Percentiles rank a stretch among this genome's conserved stretches.
Conservation (phyloP, 2,329 filamentous ascomycete species). For the Thelonectria discophora region DNA sequence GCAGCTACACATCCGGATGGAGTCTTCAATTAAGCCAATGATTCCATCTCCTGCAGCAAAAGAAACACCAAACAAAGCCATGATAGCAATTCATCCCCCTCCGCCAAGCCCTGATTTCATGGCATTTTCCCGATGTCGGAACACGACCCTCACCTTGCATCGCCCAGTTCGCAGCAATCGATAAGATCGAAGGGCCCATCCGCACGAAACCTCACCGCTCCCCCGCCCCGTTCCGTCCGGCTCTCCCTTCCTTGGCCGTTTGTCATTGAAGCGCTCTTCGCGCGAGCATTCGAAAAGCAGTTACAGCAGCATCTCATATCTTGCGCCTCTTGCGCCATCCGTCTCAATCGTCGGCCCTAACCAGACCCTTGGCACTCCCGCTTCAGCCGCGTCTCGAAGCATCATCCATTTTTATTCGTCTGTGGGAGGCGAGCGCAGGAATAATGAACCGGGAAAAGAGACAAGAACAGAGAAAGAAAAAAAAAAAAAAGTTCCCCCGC, state of each 20-base stretch:
- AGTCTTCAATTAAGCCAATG: too few species aligned
- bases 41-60: too few species aligned
- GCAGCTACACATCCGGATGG: too few species aligned
- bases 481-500: conserved; percentile 11
- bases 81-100: too few species aligned
- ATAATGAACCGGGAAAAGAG: neutral
- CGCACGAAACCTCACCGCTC: neutral
- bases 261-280: conserved; percentile 1
- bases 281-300: conserved; percentile 9
- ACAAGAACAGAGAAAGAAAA: neutral
- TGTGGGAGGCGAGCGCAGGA: neutral
- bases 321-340: conserved; percentile 21
- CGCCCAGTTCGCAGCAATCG: too few species aligned
- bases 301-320: conserved; percentile 5
- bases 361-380: neutral
- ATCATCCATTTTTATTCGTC: conserved; percentile 7
- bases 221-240: neutral
- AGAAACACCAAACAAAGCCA: too few species aligned
- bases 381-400: conserved; percentile 3
- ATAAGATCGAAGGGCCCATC: too few species aligned
- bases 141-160: too few species aligned
- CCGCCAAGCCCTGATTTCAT: too few species aligned
- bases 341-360: conserved; percentile 2
- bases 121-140: too few species aligned
- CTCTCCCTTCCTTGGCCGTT: neutral